phyloP scores from a whole-genome alignment of 495 filamentous ascomycete species.

The Aspergillus sclerotioniger region DNA sequence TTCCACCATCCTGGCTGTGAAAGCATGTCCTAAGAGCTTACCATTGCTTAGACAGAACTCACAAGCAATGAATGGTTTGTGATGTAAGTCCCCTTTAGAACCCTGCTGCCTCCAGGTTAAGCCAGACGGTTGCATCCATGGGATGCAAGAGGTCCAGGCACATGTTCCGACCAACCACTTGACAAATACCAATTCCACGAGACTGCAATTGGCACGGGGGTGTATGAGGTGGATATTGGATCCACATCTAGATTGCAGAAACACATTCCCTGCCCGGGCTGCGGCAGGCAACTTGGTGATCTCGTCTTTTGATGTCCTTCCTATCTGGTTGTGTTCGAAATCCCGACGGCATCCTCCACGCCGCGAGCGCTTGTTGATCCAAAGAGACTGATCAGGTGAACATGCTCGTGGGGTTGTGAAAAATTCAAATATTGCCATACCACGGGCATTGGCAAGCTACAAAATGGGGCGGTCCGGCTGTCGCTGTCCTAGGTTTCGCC shows the following conservation, averaged over 20 bases:
- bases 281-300: background rate
- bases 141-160: background rate
- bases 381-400: background rate
- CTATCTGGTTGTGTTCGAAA: background rate
- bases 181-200: background rate
- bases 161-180: background rate
- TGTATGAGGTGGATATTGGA: background rate
- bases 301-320: background rate
- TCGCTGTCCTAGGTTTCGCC: background rate
- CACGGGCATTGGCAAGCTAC: background rate
- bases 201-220: background rate
- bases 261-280: background rate
- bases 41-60: background rate
- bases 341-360: background rate
- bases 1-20: background rate
- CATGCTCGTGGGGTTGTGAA: background rate
- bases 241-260: background rate
- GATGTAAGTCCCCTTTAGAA: background rate
- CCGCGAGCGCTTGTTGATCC: background rate
- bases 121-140: background rate
- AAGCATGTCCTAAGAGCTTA: background rate
- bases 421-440: background rate
- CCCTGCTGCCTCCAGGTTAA: background rate
- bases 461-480: background rate
- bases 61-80: background rate